Evolutionary conservation across 2,329 filamentous ascomycete species (phyloP).

Genomic region (Sclerotinia sclerotiorum): DNA sequence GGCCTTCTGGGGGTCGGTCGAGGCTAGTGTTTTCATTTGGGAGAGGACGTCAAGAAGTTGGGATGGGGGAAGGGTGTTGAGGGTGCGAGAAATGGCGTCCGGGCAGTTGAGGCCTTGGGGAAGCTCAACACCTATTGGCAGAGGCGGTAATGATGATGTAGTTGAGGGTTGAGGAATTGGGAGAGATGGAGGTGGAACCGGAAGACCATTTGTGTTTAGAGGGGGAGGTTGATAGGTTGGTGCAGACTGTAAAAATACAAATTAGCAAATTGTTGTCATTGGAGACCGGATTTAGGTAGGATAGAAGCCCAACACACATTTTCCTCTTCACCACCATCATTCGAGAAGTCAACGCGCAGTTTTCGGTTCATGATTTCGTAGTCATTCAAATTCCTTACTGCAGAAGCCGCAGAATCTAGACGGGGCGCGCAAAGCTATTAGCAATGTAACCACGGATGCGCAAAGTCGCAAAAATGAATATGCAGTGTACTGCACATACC

Average conservation of each 20-base stretch:
- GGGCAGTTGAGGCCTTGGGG: constrained; percentile 79
- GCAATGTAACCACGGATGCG: constrained; percentile 15
- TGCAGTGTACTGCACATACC: constrained; percentile 51
- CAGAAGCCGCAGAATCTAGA: constrained; percentile 79
- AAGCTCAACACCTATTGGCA: constrained; percentile 82
- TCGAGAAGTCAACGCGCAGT: constrained; percentile 92
- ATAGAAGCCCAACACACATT: constrained; percentile 36
- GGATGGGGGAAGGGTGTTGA: constrained; percentile 79
- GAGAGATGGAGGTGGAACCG: constrained; percentile 40
- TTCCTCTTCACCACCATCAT: constrained; percentile 72
- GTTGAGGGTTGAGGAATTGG: constrained; percentile 27
- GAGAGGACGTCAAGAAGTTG: constrained; percentile 91
- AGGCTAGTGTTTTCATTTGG: constrained; percentile 91
- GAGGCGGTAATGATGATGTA: constrained; percentile 66
- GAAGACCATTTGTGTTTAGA: constrained; percentile 32
- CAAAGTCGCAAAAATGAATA: constrained; percentile 11
- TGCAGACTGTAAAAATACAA: background rate
- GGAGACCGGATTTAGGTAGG: background rate
- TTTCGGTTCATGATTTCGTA: constrained; percentile 94
- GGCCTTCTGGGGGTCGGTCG: constrained; percentile 76
- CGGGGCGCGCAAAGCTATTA: constrained; percentile 7
- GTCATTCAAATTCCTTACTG: constrained; percentile 93
- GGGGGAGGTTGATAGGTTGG: constrained; percentile 22
- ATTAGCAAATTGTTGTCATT: constrained; percentile 2
- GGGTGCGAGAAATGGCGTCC: constrained; percentile 88